phyloP scores from a whole-genome alignment of 2,329 filamentous ascomycete genomes.

The Pyrenophora teres region DNA sequence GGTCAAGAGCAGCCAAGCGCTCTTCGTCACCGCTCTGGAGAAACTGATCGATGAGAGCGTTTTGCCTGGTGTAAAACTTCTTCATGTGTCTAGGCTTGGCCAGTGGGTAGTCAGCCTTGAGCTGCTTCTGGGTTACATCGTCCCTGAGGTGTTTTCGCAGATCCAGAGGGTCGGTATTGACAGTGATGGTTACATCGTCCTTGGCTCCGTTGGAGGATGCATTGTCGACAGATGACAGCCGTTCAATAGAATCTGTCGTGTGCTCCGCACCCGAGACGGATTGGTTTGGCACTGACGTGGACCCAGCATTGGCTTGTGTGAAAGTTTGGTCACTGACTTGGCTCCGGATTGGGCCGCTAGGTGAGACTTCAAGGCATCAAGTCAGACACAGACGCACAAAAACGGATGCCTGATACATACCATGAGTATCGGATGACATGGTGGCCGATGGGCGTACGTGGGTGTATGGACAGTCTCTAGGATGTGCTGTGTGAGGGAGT shows the following conservation, averaged over 20 bases:
- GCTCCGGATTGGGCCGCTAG: slow-evolving; percentile 29
- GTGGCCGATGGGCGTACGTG: slow-evolving; percentile 25
- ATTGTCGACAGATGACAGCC: slow-evolving; percentile 25
- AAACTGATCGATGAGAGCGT: slow-evolving; percentile 53
- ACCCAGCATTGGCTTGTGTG: slow-evolving; percentile 29
- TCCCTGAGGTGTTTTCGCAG: slow-evolving; percentile 43
- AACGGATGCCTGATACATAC: slow-evolving; percentile 34
- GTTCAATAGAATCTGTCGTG: slow-evolving; percentile 32
- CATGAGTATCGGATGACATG: slow-evolving; percentile 40
- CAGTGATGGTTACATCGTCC: slow-evolving; percentile 23
- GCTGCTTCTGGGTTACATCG: slow-evolving; percentile 51
- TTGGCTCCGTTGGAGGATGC: slow-evolving; percentile 30
- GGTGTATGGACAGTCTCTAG: slow-evolving; percentile 22
- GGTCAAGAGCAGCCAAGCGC: slow-evolving; percentile 57
- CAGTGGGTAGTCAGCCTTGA: slow-evolving; percentile 44
- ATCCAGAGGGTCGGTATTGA: slow-evolving; percentile 43
- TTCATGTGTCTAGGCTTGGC: slow-evolving; percentile 14
- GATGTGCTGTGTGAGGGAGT: slow-evolving; percentile 28
- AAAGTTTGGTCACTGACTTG: slow-evolving; percentile 38
- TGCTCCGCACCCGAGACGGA: slow-evolving; percentile 26
- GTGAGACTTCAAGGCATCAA: slow-evolving; percentile 28
- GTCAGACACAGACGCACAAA: slow-evolving; percentile 29
- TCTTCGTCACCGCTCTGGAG: slow-evolving; percentile 63
- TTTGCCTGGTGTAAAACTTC: slow-evolving; percentile 51
- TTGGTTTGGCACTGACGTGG: slow-evolving; percentile 29